phyloP scores from a whole-genome alignment of 257 asterid genomes.

The Fraxinus americana region DNA sequence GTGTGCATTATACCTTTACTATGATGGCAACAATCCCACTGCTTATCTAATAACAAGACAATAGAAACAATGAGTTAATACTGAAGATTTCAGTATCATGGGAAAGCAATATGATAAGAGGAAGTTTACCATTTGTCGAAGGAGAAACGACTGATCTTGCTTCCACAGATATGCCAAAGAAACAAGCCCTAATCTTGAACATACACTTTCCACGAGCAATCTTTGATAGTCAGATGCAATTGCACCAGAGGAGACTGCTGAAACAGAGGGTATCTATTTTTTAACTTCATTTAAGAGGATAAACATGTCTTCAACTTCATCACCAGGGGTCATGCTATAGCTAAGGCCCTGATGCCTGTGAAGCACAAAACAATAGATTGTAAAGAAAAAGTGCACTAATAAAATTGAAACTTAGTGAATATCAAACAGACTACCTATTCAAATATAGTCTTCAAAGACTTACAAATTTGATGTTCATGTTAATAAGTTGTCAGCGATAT shows the following conservation, averaged over 20 bases:
- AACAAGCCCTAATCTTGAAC: constrained; percentile 93
- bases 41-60: constrained; percentile 53
- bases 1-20: constrained; percentile 62
- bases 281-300: constrained; percentile 83
- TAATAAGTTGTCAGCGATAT: background rate
- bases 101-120: constrained; percentile 2
- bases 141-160: constrained; percentile 89
- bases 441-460: constrained; percentile 7
- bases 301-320: constrained; percentile 98
- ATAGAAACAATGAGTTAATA: constrained; percentile 25
- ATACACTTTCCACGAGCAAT: constrained; percentile 88
- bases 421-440: constrained; percentile 2
- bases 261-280: constrained; percentile 71
- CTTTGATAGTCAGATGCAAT: constrained; percentile 98
- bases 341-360: constrained; percentile 75
- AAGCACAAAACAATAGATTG: constrained; percentile 31
- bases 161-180: constrained; percentile 94
- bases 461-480: background rate
- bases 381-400: constrained; percentile 13
- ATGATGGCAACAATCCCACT: constrained; percentile 76
- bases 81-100: constrained; percentile 9
- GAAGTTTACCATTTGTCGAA: constrained; percentile 72
- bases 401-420: background rate
- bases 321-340: constrained; percentile 87
- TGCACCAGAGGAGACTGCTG: constrained; percentile 95